A percentile compares a stretch with the other conserved stretches of the same genome.
Conservation (phyloP, 305 asterid species). For the Fraxinus baroniana region DNA sequence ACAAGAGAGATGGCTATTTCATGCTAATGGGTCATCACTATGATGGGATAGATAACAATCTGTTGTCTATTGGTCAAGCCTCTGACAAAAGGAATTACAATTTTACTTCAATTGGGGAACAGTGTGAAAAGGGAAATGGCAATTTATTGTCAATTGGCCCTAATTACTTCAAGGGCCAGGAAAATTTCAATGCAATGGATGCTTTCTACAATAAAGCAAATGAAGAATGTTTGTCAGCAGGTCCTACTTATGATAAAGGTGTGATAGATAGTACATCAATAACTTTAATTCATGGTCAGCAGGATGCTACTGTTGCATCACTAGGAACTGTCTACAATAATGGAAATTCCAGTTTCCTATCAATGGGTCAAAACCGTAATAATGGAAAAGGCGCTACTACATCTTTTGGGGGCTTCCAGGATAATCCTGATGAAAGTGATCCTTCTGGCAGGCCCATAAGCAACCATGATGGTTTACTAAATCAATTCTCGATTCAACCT, state of each 20-base stretch:
- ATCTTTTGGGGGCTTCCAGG: conserved; percentile 40
- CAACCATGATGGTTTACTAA: too few relatives aligned
- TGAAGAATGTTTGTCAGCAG: conserved; percentile 28
- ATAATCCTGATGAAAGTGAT: conserved; percentile 31
- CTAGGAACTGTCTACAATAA: conserved; percentile 26
- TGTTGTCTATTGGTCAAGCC: conserved; percentile 37
- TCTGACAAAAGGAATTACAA: conserved; percentile 33
- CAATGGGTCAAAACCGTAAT: conserved; percentile 37
- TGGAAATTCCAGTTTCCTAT: conserved; percentile 39
- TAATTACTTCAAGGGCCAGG: conserved; percentile 33
- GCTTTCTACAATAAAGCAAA: conserved; percentile 33
- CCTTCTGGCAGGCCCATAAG: too few relatives aligned
- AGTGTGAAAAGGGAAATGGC: conserved; percentile 33
- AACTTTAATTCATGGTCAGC: conserved; percentile 26
- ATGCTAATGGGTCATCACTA: conserved; percentile 38
- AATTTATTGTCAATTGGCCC: conserved; percentile 33
- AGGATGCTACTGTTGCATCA: conserved; percentile 30
- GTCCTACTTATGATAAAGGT: conserved; percentile 34
- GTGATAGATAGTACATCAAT: conserved; percentile 18
- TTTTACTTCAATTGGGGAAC: conserved; percentile 15
- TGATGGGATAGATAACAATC: conserved; percentile 28
- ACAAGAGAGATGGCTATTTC: conserved; percentile 34
- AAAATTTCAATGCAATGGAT: conserved; percentile 30
- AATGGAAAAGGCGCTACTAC: conserved; percentile 42
- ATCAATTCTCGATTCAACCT: conserved; percentile 32